Conservation (phyloP, 2,329 filamentous ascomycete species). For the Aspergillus texensis region DNA sequence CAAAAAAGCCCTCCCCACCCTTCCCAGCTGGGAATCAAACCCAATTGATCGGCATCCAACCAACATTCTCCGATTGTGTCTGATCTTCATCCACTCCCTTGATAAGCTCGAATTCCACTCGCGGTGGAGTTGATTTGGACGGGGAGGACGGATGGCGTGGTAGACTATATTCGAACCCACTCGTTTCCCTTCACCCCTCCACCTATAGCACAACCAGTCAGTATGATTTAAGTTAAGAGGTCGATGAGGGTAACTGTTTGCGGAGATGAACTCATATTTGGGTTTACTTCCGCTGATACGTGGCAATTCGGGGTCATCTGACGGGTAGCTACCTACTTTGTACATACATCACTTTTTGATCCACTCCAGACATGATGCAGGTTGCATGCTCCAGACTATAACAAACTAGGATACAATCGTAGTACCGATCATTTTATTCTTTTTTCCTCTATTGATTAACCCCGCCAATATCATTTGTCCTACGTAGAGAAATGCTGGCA, state of each 20-base stretch:
- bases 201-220: not conserved
- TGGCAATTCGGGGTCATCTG: conserved; percentile 3
- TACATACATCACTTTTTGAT: not conserved
- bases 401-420: not conserved
- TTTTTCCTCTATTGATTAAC: not conserved
- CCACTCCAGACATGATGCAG: conserved; percentile 1
- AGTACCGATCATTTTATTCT: not conserved
- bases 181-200: not conserved
- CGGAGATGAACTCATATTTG: conserved; percentile 3
- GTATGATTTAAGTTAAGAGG: not conserved
- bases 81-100: conserved; percentile 2
- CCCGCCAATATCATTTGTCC: not conserved
- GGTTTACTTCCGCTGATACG: not conserved
- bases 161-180: not conserved
- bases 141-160: not conserved
- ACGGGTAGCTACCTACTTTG: not conserved
- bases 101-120: not conserved
- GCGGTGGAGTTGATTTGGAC: not conserved
- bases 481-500: not conserved
- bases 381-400: not conserved
- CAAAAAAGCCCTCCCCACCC: not conserved
- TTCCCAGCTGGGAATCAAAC: not conserved
- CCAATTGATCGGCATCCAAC: conserved; percentile 7
- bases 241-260: not conserved
- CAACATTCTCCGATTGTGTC: not conserved